These are phyloP conservation scores for Thelephora aurantiotincta DNA, from an alignment of 768 basidiomycete genomes.

Conservation along the genomic window DNA sequence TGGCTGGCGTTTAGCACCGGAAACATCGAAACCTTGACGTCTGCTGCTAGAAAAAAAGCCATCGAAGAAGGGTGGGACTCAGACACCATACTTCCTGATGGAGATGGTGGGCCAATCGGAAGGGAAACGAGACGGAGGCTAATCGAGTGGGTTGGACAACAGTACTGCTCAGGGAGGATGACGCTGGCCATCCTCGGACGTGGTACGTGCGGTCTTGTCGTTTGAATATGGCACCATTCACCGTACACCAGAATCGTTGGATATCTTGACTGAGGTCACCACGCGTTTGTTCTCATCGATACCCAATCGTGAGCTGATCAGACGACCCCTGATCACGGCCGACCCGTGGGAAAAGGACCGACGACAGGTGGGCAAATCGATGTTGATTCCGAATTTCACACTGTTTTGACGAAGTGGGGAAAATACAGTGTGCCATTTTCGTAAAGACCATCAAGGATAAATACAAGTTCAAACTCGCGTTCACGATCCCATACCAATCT, in stretches of 20 bases:
- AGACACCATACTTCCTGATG: constrained; percentile 17
- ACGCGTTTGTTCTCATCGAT: constrained; percentile 19
- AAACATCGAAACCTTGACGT: constrained; percentile 20
- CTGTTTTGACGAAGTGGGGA: too few relatives aligned
- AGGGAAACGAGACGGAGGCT: constrained; percentile 18
- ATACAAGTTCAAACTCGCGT: constrained; percentile 24
- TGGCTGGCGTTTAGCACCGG: constrained; percentile 37
- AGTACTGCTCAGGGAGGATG: constrained; percentile 25
- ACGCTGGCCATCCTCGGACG: constrained; percentile 21
- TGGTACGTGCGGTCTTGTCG: constrained; percentile 8
- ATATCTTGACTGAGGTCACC: constrained; percentile 18
- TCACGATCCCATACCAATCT: constrained; percentile 22
- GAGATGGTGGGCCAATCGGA: constrained; percentile 25
- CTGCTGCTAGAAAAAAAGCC: constrained; percentile 8
- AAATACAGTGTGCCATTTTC: constrained; percentile 19
- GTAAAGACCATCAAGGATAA: constrained; percentile 31
- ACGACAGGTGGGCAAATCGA: not conserved
- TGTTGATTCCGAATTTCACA: too few relatives aligned
- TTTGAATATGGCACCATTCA: not conserved
- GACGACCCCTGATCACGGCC: constrained; percentile 11
- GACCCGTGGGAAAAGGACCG: not conserved
- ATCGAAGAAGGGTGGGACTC: constrained; percentile 2
- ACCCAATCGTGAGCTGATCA: constrained; percentile 15
- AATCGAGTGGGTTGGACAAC: constrained; percentile 22
- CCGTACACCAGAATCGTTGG: not conserved